A percentile compares a stretch with the other conserved stretches of the same genome.
Conservation (phyloP, 2,329 filamentous ascomycete species). For the Ophioceras dolichostomum region DNA sequence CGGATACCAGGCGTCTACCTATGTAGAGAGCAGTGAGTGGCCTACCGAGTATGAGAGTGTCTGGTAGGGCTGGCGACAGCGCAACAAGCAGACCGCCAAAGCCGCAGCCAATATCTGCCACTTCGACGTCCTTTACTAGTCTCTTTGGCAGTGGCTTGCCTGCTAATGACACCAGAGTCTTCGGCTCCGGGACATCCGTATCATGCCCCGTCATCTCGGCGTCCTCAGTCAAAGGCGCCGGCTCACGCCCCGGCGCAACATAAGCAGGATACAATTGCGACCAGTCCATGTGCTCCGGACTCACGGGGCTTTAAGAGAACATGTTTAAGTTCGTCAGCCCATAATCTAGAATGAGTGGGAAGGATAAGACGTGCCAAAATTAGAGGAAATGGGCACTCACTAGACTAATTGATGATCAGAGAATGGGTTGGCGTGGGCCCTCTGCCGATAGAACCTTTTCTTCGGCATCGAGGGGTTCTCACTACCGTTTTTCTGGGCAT, state of each 20-base stretch:
- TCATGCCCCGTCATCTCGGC: conserved; percentile 4
- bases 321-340: no score
- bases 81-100: conserved; percentile 88
- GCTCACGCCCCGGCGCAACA: conserved; percentile 18
- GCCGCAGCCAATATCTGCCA: conserved; percentile 94
- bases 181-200: background rate
- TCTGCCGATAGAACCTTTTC: conserved; percentile 93
- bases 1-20: no score
- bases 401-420: conserved; percentile 86
- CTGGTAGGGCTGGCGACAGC: conserved; percentile 67
- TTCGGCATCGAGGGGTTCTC: conserved; percentile 57
- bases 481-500: conserved; percentile 37
- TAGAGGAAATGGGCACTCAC: conserved; percentile 22
- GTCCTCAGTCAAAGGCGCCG: background rate
- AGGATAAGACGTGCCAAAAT: no score
- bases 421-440: conserved; percentile 96
- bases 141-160: conserved; percentile 10
- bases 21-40: no score
- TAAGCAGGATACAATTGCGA: conserved; percentile 69
- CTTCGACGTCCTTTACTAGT: conserved; percentile 63
- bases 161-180: conserved; percentile 9
- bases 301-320: conserved; percentile 51
- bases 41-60: conserved; percentile 71
- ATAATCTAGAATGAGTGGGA: no score
- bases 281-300: conserved; percentile 86